Base-by-base conservation (phyloP, 2,329 filamentous ascomycete species). In the Fusarium torulosum region DNA sequence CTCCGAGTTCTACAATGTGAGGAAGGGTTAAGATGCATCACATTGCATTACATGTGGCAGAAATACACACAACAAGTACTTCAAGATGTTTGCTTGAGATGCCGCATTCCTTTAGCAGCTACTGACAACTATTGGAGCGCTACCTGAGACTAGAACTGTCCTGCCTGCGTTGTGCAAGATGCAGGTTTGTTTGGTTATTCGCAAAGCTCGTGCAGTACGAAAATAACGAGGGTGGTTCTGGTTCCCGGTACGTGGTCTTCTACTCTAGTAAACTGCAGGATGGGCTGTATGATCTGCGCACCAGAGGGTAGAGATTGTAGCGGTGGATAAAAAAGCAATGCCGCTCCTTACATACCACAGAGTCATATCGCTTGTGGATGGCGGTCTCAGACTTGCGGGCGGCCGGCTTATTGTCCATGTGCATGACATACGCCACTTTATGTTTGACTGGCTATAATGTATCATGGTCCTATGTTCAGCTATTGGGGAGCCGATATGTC, bases 181-280 rank as follows among this genome's bases (percentile, higher is more conserved):
- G 51, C 51, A 62, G 35, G 63, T 66, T 66, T 66, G 62, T 47
- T 52, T 23, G 37, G 25, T 49, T 29, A 38, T 29, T 50, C 15
- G 40, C 13, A 17, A 31, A 13, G 29, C 35, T 29, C 20, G 47
- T 46, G n/a, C 21, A 31, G 27, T 40, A 31, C 25, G 35, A 43
- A n/a, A 33, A n/a, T 23, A 27, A 11, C 4, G 42, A 38, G 15
- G 40, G 23, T 33, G n/a, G 20, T 45, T 41, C 52, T 44, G 7
- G 19, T 66, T 56, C 63, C 55, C 7, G 63, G 45, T 56, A 51
- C 61, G 37, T 66, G 61, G 55, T 38, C 35, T 31, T 46, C 17
- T 46, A 35, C 44, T 35, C 54, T 38, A n/a, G 5, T 27, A 63
- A 63, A 59, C 40, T 53, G 57, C 33, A n/a, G 21, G 41, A 43